These are phyloP conservation scores for Colletotrichum simmondsii DNA, from an alignment of 2,329 filamentous ascomycete genomes.

Conservation along the genomic window DNA sequence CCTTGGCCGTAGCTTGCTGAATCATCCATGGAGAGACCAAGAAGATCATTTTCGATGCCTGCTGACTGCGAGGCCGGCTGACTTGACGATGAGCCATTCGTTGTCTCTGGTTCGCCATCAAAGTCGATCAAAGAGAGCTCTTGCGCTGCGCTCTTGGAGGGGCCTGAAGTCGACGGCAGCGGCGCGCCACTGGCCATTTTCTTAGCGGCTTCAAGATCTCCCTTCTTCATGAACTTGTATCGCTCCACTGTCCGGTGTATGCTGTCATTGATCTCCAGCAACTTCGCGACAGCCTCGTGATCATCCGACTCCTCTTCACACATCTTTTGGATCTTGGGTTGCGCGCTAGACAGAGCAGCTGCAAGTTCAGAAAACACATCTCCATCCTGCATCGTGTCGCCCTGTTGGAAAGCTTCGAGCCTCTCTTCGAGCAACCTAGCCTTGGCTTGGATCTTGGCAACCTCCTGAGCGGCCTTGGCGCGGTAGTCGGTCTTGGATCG, in stretches of 20 bases:
- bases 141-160: slow-evolving; percentile 69
- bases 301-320: slow-evolving; percentile 99
- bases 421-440: slow-evolving; percentile 92
- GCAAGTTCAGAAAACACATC: slow-evolving; percentile 86
- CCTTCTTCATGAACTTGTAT: slow-evolving; percentile 96
- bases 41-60: slow-evolving; percentile 87
- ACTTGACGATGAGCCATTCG: slow-evolving; percentile 47
- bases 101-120: slow-evolving; percentile 70
- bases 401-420: slow-evolving; percentile 83
- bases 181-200: slow-evolving; percentile 85
- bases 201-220: slow-evolving; percentile 85
- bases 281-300: slow-evolving; percentile 91
- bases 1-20: slow-evolving; percentile 74
- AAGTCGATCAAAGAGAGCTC: slow-evolving; percentile 97
- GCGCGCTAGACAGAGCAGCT: slow-evolving; percentile 87
- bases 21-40: slow-evolving; percentile 86
- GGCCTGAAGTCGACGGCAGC: slow-evolving; percentile 38
- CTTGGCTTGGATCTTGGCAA: slow-evolving; percentile 95
- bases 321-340: slow-evolving; percentile 99
- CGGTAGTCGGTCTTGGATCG: slow-evolving; percentile 97
- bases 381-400: slow-evolving; percentile 78
- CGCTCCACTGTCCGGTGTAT: slow-evolving; percentile 97
- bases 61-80: slow-evolving; percentile 61
- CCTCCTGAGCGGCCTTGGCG: slow-evolving; percentile 96
- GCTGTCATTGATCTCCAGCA: slow-evolving; percentile 98